A percentile compares a stretch with the other conserved stretches of the same genome.
phyloP scores from a whole-genome alignment of 2,329 filamentous ascomycete genomes.

The Allantophomopsis cytisporea region DNA sequence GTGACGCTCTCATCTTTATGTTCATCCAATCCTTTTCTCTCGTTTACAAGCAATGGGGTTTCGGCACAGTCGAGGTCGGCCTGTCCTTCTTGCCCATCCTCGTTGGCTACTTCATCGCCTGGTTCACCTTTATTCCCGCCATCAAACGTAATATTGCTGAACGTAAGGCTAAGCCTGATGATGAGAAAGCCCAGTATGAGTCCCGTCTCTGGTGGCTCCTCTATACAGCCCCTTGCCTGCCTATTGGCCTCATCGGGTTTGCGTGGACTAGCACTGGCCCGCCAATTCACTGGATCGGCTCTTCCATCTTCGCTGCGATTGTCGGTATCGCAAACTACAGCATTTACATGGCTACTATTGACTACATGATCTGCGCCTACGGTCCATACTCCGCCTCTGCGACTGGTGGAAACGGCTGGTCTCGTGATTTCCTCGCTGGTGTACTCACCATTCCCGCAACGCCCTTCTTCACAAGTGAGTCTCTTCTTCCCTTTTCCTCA shows the following conservation, averaged over 20 bases:
- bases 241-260: constrained; percentile 57
- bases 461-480: constrained; percentile 40
- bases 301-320: constrained; percentile 48
- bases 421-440: constrained; percentile 61
- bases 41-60: constrained; percentile 56
- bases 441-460: constrained; percentile 54
- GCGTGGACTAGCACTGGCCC: constrained; percentile 55
- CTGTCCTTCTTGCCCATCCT: constrained; percentile 53
- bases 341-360: constrained; percentile 66
- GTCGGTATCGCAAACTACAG: constrained; percentile 61
- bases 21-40: constrained; percentile 59
- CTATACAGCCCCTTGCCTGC: constrained; percentile 43
- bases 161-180: constrained; percentile 32
- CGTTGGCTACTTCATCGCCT: constrained; percentile 51
- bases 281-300: constrained; percentile 52
- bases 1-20: constrained; percentile 65
- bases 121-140: constrained; percentile 41
- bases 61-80: constrained; percentile 39
- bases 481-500: background rate
- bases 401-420: constrained; percentile 63
- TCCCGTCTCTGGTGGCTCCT: constrained; percentile 52
- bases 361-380: constrained; percentile 67
- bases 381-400: constrained; percentile 62
- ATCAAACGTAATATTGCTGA: constrained; percentile 38
- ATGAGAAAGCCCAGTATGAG: constrained; percentile 54